phyloP scores from a whole-genome alignment of 2,329 filamentous ascomycete genomes.

The Zymoseptoria brevis region DNA sequence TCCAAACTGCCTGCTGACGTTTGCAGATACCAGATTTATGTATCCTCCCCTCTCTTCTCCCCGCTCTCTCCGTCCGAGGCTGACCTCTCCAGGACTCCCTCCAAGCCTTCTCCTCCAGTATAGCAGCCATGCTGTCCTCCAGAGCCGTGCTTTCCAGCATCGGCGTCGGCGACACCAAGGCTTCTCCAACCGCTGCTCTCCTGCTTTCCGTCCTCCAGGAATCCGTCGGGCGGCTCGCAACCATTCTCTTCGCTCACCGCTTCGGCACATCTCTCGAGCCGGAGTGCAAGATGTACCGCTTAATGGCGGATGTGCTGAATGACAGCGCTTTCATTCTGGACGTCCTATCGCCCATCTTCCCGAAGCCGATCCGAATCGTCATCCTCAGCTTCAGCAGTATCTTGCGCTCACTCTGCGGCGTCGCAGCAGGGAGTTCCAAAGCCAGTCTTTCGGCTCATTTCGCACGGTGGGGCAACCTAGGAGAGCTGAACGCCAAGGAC shows the following conservation, averaged over 20 bases:
- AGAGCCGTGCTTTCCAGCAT: constrained; percentile 69
- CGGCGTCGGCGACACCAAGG: constrained; percentile 74
- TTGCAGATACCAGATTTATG: constrained; percentile 59
- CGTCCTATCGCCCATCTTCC: constrained; percentile 67
- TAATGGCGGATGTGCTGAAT: constrained; percentile 82
- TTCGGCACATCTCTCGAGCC: constrained; percentile 78
- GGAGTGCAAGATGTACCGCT: constrained; percentile 83
- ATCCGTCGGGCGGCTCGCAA: constrained; percentile 70
- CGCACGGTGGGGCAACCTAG: constrained; percentile 75
- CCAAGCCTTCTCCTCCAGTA: constrained; percentile 77
- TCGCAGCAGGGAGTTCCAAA: constrained; percentile 83
- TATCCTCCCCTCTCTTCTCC: constrained; percentile 25
- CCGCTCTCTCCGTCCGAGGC: neutral
- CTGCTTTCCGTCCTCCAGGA: constrained; percentile 78
- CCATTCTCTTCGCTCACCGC: constrained; percentile 76
- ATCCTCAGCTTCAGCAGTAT: constrained; percentile 55
- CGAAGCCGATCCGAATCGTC: constrained; percentile 48
- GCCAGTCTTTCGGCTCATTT: constrained; percentile 89
- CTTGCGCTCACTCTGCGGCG: constrained; percentile 67
- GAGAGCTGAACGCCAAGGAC: constrained; percentile 90
- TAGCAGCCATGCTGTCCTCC: constrained; percentile 70
- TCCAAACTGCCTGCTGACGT: neutral
- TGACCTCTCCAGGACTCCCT: constrained; percentile 55
- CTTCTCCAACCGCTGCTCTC: constrained; percentile 71
- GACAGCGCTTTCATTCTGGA: constrained; percentile 82